phyloP scores from a whole-genome alignment of 208 protist genomes.

The Entamoeba moshkovskii region DNA sequence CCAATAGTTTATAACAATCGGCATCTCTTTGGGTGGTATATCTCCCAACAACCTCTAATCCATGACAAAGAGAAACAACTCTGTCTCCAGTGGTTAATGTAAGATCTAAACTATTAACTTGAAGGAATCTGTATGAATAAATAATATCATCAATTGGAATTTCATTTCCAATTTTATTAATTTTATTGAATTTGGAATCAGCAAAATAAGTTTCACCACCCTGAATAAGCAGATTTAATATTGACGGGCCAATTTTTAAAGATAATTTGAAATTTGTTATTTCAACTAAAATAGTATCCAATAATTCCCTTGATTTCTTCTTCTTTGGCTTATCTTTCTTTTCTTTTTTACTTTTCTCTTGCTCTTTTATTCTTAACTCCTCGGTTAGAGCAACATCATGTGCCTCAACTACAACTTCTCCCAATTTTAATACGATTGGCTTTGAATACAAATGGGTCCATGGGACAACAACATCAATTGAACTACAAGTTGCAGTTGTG shows the following conservation, averaged over 20 bases:
- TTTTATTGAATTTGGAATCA: neutral
- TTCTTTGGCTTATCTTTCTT: neutral
- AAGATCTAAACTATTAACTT: neutral
- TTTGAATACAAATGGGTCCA: neutral
- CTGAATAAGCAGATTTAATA: neutral
- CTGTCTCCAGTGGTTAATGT: neutral
- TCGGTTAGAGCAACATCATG: neutral
- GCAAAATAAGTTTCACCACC: neutral
- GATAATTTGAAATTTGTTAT: neutral
- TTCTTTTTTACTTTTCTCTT: neutral
- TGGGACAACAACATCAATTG: neutral
- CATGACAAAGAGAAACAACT: neutral
- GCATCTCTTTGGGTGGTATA: neutral
- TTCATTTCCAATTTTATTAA: neutral
- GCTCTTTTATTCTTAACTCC: neutral
- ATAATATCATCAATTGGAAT: neutral
- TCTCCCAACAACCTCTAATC: neutral
- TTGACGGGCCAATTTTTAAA: neutral
- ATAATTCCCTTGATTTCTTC: neutral
- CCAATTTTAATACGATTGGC: neutral
- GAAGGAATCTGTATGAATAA: neutral
- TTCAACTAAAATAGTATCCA: neutral
- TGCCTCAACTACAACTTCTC: neutral
- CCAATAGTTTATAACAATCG: neutral
- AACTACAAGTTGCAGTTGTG: neutral